Conservation (phyloP, 176 grass and related monocot genomes). For the Carex pumila region DNA sequence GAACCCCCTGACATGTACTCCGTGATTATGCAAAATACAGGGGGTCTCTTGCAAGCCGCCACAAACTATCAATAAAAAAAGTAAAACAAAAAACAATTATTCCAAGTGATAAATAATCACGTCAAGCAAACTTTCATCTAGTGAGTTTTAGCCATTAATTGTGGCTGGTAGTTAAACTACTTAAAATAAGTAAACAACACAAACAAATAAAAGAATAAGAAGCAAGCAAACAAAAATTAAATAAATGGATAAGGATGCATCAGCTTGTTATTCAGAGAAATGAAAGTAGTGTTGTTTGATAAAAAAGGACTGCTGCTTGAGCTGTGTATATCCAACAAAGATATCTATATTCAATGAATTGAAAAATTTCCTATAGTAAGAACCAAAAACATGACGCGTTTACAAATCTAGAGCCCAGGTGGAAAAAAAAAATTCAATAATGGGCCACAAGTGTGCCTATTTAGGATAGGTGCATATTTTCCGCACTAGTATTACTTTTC, state of each 20-base stretch:
- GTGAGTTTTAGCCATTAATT: not conserved
- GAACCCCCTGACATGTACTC: conserved; percentile 97
- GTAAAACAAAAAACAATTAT: not conserved
- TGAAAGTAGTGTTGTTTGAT: not conserved
- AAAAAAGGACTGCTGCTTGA: not conserved
- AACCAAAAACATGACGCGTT: not conserved
- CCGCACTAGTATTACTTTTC: not conserved
- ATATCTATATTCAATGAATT: not conserved
- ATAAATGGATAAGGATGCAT: not conserved
- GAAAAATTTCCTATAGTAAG: not conserved
- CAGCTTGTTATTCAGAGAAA: not conserved
- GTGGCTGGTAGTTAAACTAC: not conserved
- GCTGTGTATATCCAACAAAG: not conserved
- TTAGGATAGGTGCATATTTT: not conserved
- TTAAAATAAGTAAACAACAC: not conserved
- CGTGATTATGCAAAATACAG: conserved; percentile 94
- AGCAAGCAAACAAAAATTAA: conserved; percentile 3
- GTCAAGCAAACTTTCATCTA: not conserved
- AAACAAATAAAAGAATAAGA: not conserved
- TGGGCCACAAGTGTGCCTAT: not conserved
- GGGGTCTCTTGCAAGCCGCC: conserved; percentile 94
- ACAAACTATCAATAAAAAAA: conserved; percentile 60
- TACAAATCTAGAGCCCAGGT: not conserved
- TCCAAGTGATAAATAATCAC: not conserved
- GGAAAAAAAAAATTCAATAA: not conserved